Conservation (phyloP, 495 filamentous ascomycete species). For the Penicillium flavigenum region DNA sequence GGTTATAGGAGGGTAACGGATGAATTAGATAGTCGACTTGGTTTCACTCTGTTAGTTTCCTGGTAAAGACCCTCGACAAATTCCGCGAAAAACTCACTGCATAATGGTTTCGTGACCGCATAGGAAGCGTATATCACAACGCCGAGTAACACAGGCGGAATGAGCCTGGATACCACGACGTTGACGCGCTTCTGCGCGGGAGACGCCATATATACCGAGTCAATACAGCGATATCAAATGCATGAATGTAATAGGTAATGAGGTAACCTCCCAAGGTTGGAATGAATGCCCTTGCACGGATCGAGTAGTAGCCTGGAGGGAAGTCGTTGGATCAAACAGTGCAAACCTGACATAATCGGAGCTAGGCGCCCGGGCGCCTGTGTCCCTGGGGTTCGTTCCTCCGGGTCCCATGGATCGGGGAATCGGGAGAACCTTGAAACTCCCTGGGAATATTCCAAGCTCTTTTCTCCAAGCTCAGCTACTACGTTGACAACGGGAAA, state of each 20-base stretch:
- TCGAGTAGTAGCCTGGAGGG: not conserved
- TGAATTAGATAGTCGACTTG: constrained; percentile 65
- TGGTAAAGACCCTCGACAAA: not conserved
- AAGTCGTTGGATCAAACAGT: constrained; percentile 13
- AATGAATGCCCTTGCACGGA: not conserved
- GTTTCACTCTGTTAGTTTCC: not conserved
- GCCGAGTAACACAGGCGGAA: constrained; percentile 59
- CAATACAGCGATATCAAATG: constrained; percentile 17
- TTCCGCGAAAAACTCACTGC: constrained; percentile 43
- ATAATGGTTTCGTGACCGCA: constrained; percentile 57
- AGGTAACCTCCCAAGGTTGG: no score
- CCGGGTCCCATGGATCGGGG: constrained; percentile 2
- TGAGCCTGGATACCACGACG: constrained; percentile 52
- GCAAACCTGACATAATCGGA: constrained; percentile 22
- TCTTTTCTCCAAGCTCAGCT: not conserved
- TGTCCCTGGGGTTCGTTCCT: constrained; percentile 3
- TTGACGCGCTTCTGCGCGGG: constrained; percentile 48
- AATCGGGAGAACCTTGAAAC: not conserved
- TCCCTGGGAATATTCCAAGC: not conserved
- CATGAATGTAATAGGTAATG: constrained; percentile 9
- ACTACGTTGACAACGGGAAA: not conserved
- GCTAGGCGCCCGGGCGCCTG: not conserved
- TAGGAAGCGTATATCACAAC: constrained; percentile 62
- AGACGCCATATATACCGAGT: constrained; percentile 28
- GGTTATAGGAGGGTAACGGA: constrained; percentile 42